Base-by-base conservation (phyloP, 257 asterid species). In the Cinchona pubescens region DNA sequence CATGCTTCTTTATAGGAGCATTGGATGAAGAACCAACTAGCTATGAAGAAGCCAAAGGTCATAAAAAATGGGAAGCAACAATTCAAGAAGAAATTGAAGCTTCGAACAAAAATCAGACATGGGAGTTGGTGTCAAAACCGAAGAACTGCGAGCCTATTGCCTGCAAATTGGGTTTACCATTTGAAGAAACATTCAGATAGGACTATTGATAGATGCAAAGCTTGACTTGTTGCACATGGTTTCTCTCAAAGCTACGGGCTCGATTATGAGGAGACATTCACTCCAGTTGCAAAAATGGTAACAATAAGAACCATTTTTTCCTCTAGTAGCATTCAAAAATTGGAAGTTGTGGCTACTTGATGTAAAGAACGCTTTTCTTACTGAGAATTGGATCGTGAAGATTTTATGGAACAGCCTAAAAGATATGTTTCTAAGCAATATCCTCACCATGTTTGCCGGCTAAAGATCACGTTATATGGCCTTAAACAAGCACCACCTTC, bases 401-500 rank as follows among this genome's bases (percentile, higher is more conserved):
- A 3, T 1, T 46, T 46, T 46, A 46, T 46, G 51, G 69, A 75
- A 43, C 34, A 71, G 7, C 71, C 65, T 14, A 13, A 35, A 55
- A 63, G 80, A 0, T 80, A 7, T 29, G 13, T 40, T 12, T 69
- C 65, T 5, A 53, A 62, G 21, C n/a, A n/a, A n/a, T n/a, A n/a
- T 53, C 70, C 77, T 3, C 27, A 64, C 2, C 69, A 80, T 80
- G 58, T 80, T 3, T n/a, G 78, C 4, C 53, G 25, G 0, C 30
- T 78, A n/a, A 78, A 78, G 61, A 78, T 71, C 48, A 69, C 77
- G 13, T 19, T 80, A n/a, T 37, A 69, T 69, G 76, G 74, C 46
- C 78, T 71, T 5, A 75, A 71, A 64, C 71, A 80, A 80, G 78
- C 77, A 12, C 73, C 83, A 32, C 40, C 13, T 67, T 75, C 66